Conservation (phyloP, 345 rosid species). For the Aquilaria sinensis region DNA sequence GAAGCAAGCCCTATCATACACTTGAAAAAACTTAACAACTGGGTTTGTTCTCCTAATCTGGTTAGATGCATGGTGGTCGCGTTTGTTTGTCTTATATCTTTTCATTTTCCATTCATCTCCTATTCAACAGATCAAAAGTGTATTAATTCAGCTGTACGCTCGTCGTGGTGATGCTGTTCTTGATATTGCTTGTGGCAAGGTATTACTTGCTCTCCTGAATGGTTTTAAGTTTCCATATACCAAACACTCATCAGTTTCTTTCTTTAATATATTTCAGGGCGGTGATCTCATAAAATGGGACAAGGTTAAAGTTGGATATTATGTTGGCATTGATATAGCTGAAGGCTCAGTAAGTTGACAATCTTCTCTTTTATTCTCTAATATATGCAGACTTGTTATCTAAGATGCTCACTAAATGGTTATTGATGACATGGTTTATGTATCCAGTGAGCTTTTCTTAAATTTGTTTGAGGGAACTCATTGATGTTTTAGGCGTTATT, state of each 20-base stretch:
- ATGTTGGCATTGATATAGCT: slow-evolving; percentile 95
- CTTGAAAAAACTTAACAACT: slow-evolving; percentile 88
- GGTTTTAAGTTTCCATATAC: neutral
- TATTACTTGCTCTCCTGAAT: slow-evolving; percentile 12
- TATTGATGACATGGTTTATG: too few species aligned
- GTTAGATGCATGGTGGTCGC: slow-evolving; percentile 2
- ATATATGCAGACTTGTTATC: too few species aligned
- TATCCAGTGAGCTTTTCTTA: neutral
- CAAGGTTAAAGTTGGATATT: slow-evolving; percentile 85
- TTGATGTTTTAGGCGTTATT: too few species aligned
- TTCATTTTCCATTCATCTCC: slow-evolving; percentile 4
- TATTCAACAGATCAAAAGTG: slow-evolving; percentile 81
- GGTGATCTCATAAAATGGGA: slow-evolving; percentile 99
- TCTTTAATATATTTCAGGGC: slow-evolving; percentile 39
- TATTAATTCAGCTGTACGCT: slow-evolving; percentile 87
- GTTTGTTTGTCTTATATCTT: neutral
- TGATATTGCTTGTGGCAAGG: slow-evolving; percentile 98
- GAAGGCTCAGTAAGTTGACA: slow-evolving; percentile 81
- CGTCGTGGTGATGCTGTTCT: slow-evolving; percentile 86
- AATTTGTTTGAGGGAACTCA: neutral
- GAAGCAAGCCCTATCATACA: slow-evolving; percentile 99
- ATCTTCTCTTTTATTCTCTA: neutral
- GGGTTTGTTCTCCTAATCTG: slow-evolving; percentile 45
- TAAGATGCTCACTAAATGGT: too few species aligned
- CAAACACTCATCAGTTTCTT: slow-evolving; percentile 2